Base-by-base conservation (phyloP, 495 filamentous ascomycete genomes). In the Hypoxylon subgilvum region DNA sequence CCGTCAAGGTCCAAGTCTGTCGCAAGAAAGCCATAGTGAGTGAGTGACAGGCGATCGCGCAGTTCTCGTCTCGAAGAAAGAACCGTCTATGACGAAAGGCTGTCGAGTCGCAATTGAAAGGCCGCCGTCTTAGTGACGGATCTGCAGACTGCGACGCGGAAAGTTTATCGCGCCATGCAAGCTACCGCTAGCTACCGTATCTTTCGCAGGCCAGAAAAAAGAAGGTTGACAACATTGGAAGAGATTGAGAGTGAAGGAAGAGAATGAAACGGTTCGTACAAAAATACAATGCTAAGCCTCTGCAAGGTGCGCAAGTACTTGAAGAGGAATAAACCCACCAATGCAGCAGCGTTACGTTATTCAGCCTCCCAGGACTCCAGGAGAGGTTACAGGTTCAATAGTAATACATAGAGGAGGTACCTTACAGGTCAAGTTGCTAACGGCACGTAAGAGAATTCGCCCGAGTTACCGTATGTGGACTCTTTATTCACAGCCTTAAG, bases 1-100 rank as follows among this genome's bases (percentile, higher is more conserved):
- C 69, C 51, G 80, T 83, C 56, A 95, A 77, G 21, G 88, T 88
- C 84, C 84, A 84, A 51, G 82, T 86, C 72, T 94, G 91, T 19
- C 80, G 74, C 42, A 84, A 63, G 70, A 87, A 78, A 31, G 71
- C 79, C 83, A 85, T 85, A 50, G 47, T 61, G 52, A 64, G 34
- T 44, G 43, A 41, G 19, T n/a, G 52, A 16, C 21, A 13, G 28
- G 4, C 16, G 27, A 14, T 42, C 52, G 21, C 28, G 43, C 46
- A 36, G n/a, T n/a, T 25, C 32, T 51, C 46, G 40, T 23, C 45
- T 47, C 51, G 39, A 14, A 27, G 30, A 14, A 12, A 5, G 44
- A 46, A 38, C 43, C 39, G 44, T 39, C 50, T 48, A n/a, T n/a
- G 32, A 35, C 12, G 16, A 39, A 9, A 32, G 9, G 12, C n/a